Evolutionary conservation across 2,329 filamentous ascomycete genomes (phyloP).

Genomic region (Capronia americana): DNA sequence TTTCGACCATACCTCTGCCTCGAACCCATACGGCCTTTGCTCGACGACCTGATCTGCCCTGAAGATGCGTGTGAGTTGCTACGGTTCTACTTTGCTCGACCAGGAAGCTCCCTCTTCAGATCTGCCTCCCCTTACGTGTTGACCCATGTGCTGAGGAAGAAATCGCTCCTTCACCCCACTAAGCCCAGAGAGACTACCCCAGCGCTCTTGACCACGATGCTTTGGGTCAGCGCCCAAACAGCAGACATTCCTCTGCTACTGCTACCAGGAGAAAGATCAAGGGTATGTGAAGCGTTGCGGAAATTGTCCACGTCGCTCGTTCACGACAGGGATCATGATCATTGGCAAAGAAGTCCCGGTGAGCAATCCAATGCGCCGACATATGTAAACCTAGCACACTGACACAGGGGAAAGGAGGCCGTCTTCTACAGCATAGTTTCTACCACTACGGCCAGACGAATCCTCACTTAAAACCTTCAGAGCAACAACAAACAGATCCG

Average conservation of each 20-base stretch:
- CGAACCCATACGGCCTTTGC: slow-evolving; percentile 49
- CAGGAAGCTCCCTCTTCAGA: slow-evolving; percentile 52
- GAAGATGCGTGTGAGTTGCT: slow-evolving; percentile 53
- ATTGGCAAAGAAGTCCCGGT: slow-evolving; percentile 33
- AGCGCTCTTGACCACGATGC: slow-evolving; percentile 54
- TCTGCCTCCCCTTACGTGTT: slow-evolving; percentile 57
- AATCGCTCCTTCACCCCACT: slow-evolving; percentile 51
- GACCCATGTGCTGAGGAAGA: slow-evolving; percentile 55
- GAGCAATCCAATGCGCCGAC: no score
- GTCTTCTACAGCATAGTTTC: no score
- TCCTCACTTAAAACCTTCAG: no score
- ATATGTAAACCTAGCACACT: no score
- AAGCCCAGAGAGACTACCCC: slow-evolving; percentile 52
- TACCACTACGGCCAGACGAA: no score
- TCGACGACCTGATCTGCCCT: slow-evolving; percentile 50
- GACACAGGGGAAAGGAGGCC: no score
- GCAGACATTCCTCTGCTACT: slow-evolving; percentile 50
- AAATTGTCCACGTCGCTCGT: slow-evolving; percentile 45
- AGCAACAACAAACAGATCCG: slow-evolving; percentile 5
- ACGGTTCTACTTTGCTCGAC: slow-evolving; percentile 56
- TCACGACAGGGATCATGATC: slow-evolving; percentile 23
- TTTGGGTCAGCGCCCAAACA: slow-evolving; percentile 58
- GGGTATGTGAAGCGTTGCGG: slow-evolving; percentile 29
- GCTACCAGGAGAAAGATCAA: slow-evolving; percentile 49
- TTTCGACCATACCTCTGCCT: slow-evolving; percentile 47